A percentile compares a stretch with the other conserved stretches of the same genome.
These are phyloP conservation scores for Pseudocercospora ulei DNA, from an alignment of 2,329 filamentous ascomycete genomes.

Conservation along the genomic window DNA sequence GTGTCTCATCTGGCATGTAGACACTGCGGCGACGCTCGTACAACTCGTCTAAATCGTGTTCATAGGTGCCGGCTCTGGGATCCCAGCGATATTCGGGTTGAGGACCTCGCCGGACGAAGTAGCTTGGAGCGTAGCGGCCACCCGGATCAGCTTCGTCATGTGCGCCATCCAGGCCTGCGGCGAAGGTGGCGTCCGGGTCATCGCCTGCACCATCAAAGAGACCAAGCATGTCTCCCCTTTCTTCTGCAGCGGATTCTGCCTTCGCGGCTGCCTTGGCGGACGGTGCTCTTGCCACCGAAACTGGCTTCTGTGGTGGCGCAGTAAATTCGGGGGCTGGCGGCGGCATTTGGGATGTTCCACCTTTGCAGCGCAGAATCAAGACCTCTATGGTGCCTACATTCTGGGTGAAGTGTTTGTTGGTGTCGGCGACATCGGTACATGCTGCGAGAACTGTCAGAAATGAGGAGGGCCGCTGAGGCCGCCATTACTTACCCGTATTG, in stretches of 20 bases:
- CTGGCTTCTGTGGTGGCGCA: conserved; percentile 2
- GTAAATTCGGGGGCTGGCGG: conserved; percentile 6
- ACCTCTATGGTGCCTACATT: conserved; percentile 44
- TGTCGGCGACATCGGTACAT: conserved; percentile 7
- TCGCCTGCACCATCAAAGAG: conserved; percentile 34
- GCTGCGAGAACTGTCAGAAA: no score
- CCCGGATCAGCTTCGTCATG: conserved; percentile 7
- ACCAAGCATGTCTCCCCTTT: conserved; percentile 27
- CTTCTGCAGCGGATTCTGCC: conserved; percentile 11
- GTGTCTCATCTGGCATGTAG: neutral
- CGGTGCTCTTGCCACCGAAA: conserved; percentile 12
- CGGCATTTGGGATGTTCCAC: neutral
- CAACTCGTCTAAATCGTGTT: neutral
- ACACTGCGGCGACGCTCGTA: neutral
- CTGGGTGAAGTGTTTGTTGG: conserved; percentile 32
- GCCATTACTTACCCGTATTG: conserved; percentile 38
- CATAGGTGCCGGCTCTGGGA: conserved; percentile 3
- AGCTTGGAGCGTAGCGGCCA: neutral
- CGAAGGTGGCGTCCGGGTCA: conserved; percentile 12
- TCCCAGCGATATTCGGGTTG: conserved; percentile 11
- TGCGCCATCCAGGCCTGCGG: conserved; percentile 8
- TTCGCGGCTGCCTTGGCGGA: conserved; percentile 17
- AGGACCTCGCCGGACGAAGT: conserved; percentile 4
- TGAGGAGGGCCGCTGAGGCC: no score
- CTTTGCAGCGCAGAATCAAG: conserved; percentile 39